Percentiles rank a stretch among this genome's conserved stretches.
These are phyloP conservation scores for Rhazya stricta DNA, from an alignment of 257 asterid genomes.

Conservation along the genomic window DNA sequence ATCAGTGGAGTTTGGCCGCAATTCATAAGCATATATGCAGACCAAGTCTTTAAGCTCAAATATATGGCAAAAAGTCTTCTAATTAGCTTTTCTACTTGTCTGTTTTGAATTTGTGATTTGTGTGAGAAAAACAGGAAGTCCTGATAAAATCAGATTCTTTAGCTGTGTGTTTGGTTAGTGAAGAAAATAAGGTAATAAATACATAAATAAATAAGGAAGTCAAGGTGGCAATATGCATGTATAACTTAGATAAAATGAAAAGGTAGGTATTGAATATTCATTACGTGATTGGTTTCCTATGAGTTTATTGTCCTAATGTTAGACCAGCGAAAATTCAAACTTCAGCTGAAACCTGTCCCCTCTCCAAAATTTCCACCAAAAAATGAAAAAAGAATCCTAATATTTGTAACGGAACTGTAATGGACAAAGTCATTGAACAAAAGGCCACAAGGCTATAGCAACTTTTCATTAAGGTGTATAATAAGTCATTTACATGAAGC, in stretches of 20 bases:
- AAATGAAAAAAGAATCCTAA: background rate
- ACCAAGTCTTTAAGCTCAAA: no score
- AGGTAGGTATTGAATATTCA: constrained; percentile 3
- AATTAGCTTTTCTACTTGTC: no score
- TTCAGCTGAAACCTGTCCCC: background rate
- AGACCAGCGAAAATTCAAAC: background rate
- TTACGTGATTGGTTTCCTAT: background rate
- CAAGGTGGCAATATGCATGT: no score
- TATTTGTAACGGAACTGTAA: no score
- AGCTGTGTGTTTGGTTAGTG: no score
- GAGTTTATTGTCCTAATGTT: background rate
- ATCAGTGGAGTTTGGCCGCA: no score
- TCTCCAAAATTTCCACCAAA: background rate
- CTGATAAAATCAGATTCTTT: no score
- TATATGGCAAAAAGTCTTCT: no score
- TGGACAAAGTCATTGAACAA: background rate
- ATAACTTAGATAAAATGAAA: background rate
- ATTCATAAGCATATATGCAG: no score
- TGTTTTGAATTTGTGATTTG: no score
- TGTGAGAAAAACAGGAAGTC: no score
- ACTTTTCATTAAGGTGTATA: background rate
- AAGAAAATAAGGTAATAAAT: background rate
- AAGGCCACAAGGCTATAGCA: background rate
- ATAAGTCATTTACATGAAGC: background rate
- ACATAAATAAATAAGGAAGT: background rate